Conservation (phyloP, 164 flowering plant genomes). For the Aristolochia fimbriata region DNA sequence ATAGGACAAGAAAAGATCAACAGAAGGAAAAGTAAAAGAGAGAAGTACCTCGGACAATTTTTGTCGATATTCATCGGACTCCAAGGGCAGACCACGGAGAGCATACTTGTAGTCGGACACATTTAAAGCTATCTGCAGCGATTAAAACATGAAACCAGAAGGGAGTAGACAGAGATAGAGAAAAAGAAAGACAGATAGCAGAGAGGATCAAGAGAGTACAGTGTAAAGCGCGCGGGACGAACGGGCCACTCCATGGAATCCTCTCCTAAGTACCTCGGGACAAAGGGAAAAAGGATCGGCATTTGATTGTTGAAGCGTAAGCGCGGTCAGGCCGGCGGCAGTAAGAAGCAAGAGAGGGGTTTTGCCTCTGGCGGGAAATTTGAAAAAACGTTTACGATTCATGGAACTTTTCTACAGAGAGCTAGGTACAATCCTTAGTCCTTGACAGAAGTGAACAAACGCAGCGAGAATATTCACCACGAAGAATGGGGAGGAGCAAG, state of each 20-base stretch:
- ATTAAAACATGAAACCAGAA: background rate
- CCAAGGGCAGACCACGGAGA: conserved; percentile 29
- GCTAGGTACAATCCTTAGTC: too few relatives aligned
- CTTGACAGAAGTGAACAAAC: background rate
- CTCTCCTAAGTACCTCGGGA: conserved; percentile 21
- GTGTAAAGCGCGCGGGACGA: conserved; percentile 71
- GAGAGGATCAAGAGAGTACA: conserved; percentile 21
- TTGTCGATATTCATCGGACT: conserved; percentile 42
- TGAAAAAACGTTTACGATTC: conserved; percentile 11
- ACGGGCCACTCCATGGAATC: conserved; percentile 39
- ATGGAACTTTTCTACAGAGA: background rate
- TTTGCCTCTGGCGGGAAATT: conserved; percentile 35
- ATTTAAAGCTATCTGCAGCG: conserved; percentile 41
- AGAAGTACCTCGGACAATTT: conserved; percentile 38
- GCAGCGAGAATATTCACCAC: background rate
- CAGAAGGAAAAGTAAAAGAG: background rate
- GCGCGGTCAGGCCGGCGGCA: conserved; percentile 27
- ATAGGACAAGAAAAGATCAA: too few relatives aligned
- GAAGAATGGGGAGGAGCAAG: background rate
- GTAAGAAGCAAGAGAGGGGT: conserved; percentile 24
- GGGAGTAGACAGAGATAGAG: background rate
- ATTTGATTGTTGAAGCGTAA: conserved; percentile 20
- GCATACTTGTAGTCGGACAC: conserved; percentile 71
- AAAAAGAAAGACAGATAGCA: background rate
- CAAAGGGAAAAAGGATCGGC: conserved; percentile 14